Base-by-base conservation (phyloP, 306 rosid species). In the Citrullus colocynthis region DNA sequence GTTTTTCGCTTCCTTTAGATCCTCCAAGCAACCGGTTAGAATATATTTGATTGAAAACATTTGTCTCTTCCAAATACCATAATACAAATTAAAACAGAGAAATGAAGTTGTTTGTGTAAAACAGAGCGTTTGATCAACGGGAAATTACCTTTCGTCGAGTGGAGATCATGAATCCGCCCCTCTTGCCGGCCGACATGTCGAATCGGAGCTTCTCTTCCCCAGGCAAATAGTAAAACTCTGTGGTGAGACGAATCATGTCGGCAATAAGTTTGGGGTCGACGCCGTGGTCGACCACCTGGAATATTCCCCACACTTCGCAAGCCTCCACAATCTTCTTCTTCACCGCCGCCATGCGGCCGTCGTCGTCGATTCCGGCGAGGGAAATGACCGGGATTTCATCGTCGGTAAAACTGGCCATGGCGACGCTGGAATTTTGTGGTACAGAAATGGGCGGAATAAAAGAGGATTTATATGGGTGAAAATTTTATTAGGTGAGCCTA, bases 101-200 rank as follows among this genome's bases (percentile, higher is more conserved):
- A 48, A 0, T 48, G 54, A 2, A 48, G 54, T 48, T 48, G 54
- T 48, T 10, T 2, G 16, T 48, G 54, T 13, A 4, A 48, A 51
- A 51, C 56, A 15, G n/a, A 51, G n/a, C 2, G 20, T 51, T 51
- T 4, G 7, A 51, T 24, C 28, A 24, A n/a, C 8, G 2, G 5
- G 11, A 51, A n/a, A 51, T 24, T 8, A 57, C 98, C 66, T 93
- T 88, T 36, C 91, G 87, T 59, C 91, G 98, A 83, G 95, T 91
- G 17, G 98, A 89, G 79, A 89, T 95, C 3, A 91, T 85, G 87
- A 89, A 93, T 0, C 98, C 98, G 2, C 98, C 96, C 62, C 88
- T 93, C 69, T 93, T 90, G 82, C 96, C 98, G 17, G 92, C 90
- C 34, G 97, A 76, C 98, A 93, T 93, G 84, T 90, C 97, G 44